Conservation (phyloP, 352 stramenopile species). For the Phytopythium cucurbitacearum region DNA sequence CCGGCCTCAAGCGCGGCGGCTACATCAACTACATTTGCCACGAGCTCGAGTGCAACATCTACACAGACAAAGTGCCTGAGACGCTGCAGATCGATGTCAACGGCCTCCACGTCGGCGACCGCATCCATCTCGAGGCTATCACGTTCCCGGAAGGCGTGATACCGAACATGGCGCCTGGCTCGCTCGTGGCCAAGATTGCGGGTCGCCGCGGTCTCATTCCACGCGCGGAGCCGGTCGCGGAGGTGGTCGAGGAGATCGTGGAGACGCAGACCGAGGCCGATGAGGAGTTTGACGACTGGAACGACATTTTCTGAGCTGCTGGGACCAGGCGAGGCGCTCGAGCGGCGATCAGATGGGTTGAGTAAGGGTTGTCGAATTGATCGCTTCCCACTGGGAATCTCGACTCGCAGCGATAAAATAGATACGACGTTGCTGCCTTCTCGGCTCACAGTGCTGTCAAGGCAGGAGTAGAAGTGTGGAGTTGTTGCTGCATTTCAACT, state of each 20-base stretch:
- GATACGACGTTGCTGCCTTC: too few relatives aligned
- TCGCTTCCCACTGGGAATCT: too few relatives aligned
- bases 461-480: too few relatives aligned
- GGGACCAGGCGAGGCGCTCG: background rate
- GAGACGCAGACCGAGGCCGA: conserved; percentile 44
- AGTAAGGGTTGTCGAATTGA: too few relatives aligned
- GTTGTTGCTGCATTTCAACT: too few relatives aligned
- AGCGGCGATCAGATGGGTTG: too few relatives aligned
- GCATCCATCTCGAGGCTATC: conserved; percentile 75
- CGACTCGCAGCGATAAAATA: too few relatives aligned
- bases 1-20: conserved; percentile 92
- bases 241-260: conserved; percentile 62
- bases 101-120: conserved; percentile 81
- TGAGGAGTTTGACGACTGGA: conserved; percentile 86
- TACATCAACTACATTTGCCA: conserved; percentile 92
- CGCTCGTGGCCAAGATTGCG: conserved; percentile 82
- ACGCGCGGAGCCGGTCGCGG: conserved; percentile 54
- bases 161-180: conserved; percentile 51
- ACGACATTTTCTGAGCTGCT: conserved; percentile 83
- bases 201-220: conserved; percentile 83
- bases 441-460: too few relatives aligned
- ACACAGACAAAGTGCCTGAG: conserved; percentile 66
- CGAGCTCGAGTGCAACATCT: conserved; percentile 76
- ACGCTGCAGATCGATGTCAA: conserved; percentile 85
- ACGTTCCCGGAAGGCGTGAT: conserved; percentile 74